A percentile compares a stretch with the other conserved stretches of the same genome.
These are phyloP conservation scores for Sambucus nigra DNA, from an alignment of 129 eudicot genomes.

Conservation along the genomic window DNA sequence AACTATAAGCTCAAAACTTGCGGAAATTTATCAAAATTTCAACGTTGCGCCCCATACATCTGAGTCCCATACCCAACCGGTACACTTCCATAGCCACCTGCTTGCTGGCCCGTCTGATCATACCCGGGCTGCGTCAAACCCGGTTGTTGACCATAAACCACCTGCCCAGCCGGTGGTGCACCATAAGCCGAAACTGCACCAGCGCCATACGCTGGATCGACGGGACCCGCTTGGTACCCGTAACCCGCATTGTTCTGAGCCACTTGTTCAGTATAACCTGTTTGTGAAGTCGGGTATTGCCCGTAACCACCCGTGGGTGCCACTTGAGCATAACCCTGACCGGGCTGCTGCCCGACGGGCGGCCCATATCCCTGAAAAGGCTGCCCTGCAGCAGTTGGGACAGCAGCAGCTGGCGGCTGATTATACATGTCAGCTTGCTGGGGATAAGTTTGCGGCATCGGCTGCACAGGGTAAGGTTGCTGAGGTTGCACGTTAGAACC, in stretches of 20 bases:
- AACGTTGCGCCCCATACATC: slow-evolving; percentile 62
- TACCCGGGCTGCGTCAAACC: slow-evolving; percentile 36
- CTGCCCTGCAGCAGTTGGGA: slow-evolving; percentile 43
- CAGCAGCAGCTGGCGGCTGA: slow-evolving; percentile 28
- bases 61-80: slow-evolving; percentile 50
- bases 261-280: slow-evolving; percentile 61
- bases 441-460: slow-evolving; percentile 54
- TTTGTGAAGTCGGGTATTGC: slow-evolving; percentile 63
- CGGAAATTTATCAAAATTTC: slow-evolving; percentile 20
- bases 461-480: slow-evolving; percentile 52
- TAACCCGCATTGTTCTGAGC: slow-evolving; percentile 49
- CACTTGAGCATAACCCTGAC: slow-evolving; percentile 46
- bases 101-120: slow-evolving; percentile 49
- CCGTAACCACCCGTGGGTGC: slow-evolving; percentile 57
- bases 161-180: slow-evolving; percentile 50
- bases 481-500: slow-evolving; percentile 44
- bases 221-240: slow-evolving; percentile 70
- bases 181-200: slow-evolving; percentile 44
- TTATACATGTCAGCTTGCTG: slow-evolving; percentile 44
- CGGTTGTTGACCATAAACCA: slow-evolving; percentile 49
- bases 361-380: slow-evolving; percentile 59
- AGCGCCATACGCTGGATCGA: slow-evolving; percentile 48
- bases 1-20: too few relatives aligned
- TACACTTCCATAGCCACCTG: slow-evolving; percentile 61
- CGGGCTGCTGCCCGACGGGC: slow-evolving; percentile 34